Conservation (phyloP, 2,329 filamentous ascomycete species). For the Claviceps cyperi region DNA sequence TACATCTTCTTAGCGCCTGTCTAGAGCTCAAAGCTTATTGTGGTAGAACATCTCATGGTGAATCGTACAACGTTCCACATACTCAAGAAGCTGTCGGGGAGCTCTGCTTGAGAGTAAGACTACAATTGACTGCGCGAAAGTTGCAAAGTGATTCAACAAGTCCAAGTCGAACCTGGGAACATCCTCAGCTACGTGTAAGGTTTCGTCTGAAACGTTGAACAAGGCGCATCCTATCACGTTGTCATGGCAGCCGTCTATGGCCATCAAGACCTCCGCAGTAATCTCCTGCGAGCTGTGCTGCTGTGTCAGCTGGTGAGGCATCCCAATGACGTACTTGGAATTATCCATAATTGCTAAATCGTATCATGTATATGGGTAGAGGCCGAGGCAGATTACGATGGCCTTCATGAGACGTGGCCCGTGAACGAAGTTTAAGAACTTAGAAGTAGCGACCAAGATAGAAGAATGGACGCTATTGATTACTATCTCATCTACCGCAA, state of each 20-base stretch:
- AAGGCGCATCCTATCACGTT: constrained; percentile 71
- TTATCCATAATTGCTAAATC: background rate
- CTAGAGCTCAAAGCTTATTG: constrained; percentile 8
- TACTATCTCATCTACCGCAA: no score
- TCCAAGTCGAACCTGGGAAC: constrained; percentile 54
- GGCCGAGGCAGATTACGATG: background rate
- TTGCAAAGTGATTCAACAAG: constrained; percentile 45
- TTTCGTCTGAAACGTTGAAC: constrained; percentile 56
- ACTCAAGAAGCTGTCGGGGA: constrained; percentile 23
- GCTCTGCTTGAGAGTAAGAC: constrained; percentile 37
- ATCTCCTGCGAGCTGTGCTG: background rate
- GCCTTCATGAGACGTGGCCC: no score
- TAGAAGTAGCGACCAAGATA: no score
- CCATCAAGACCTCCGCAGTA: constrained; percentile 55
- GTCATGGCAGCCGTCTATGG: constrained; percentile 58
- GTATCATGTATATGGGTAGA: background rate
- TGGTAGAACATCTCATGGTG: background rate
- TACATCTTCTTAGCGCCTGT: constrained; percentile 9
- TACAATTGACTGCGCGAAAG: constrained; percentile 39
- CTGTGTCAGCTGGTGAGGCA: background rate
- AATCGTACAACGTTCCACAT: constrained; percentile 2
- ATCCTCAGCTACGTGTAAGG: constrained; percentile 65
- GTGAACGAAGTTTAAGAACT: no score
- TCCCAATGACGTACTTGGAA: background rate
- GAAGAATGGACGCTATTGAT: no score